phyloP scores from a whole-genome alignment of 805 yeast species.

The Zygosaccharomyces rouxii region DNA sequence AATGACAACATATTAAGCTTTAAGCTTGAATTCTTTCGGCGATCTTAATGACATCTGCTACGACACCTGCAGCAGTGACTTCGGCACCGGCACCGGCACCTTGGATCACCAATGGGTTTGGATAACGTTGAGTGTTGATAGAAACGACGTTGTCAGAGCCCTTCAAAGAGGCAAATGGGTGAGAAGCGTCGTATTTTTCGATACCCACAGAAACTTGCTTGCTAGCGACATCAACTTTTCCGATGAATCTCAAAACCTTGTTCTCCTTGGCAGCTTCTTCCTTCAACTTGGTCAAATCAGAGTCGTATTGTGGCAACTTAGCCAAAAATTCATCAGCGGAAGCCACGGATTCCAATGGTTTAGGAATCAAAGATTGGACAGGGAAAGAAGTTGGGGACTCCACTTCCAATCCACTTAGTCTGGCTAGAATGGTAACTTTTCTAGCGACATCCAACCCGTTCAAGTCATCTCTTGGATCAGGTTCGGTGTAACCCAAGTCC shows the following conservation, averaged over 20 bases:
- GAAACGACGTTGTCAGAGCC: constrained; percentile 96
- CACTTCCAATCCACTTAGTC: constrained; percentile 82
- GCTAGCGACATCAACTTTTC: constrained; percentile 73
- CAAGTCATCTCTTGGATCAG: constrained; percentile 98
- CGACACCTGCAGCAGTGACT: constrained; percentile 82
- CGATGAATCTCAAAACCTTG: constrained; percentile 91
- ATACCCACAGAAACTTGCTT: constrained; percentile 79
- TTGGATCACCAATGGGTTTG: constrained; percentile 89
- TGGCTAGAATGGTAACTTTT: constrained; percentile 92
- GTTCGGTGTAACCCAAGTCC: constrained; percentile 92
- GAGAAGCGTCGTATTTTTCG: constrained; percentile 79
- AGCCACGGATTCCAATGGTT: constrained; percentile 66
- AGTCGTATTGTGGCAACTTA: constrained; percentile 78
- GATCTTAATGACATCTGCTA: constrained; percentile 87
- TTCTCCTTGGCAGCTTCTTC: constrained; percentile 74
- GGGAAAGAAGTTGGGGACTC: constrained; percentile 90
- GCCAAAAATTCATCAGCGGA: constrained; percentile 75
- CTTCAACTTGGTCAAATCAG: constrained; percentile 70
- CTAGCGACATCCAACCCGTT: constrained; percentile 98
- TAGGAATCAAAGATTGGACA: constrained; percentile 89
- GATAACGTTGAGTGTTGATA: constrained; percentile 85
- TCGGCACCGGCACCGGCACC: constrained; percentile 95
- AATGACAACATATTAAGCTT: neutral
- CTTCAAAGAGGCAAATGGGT: constrained; percentile 92
- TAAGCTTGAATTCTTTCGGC: constrained; percentile 65